A percentile compares a stretch with the other conserved stretches of the same genome.
These are phyloP conservation scores for Xylaria sp. DNA, from an alignment of 2,329 filamentous ascomycete genomes.

Conservation along the genomic window DNA sequence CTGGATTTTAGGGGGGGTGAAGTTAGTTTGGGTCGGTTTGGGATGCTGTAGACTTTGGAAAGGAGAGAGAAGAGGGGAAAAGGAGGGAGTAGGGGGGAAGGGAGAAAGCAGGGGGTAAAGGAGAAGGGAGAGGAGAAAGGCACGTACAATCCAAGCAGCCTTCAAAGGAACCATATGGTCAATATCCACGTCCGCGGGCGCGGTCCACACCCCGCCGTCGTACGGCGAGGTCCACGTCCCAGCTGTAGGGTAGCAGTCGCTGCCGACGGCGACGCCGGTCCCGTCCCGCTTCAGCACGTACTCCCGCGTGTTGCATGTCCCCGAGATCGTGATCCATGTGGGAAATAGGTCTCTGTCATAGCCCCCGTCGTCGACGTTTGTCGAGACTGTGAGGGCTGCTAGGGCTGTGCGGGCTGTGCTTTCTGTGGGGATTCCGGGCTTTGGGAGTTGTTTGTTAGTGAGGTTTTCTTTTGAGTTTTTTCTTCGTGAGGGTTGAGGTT, in stretches of 20 bases:
- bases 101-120: no score
- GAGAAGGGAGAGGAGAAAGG: no score
- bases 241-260: constrained; percentile 70
- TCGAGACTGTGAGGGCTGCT: constrained; percentile 16
- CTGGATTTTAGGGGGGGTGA: no score
- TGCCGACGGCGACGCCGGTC: constrained; percentile 66
- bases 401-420: constrained; percentile 48
- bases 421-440: constrained; percentile 72
- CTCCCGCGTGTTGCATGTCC: constrained; percentile 76
- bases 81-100: no score
- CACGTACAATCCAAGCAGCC: constrained; percentile 78
- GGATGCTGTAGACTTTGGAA: no score
- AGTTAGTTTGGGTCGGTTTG: no score
- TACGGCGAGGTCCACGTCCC: constrained; percentile 79
- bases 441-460: neutral
- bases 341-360: constrained; percentile 40
- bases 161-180: constrained; percentile 85
- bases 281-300: constrained; percentile 80
- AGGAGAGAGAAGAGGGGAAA: no score
- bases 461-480: no score
- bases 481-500: no score
- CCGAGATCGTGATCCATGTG: constrained; percentile 35
- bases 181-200: constrained; percentile 78
- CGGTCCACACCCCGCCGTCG: constrained; percentile 77
- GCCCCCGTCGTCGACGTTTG: constrained; percentile 34